A percentile compares a stretch with the other conserved stretches of the same genome.
These are phyloP conservation scores for Solioccasus polychromus DNA, from an alignment of 768 basidiomycete genomes.

Conservation along the genomic window DNA sequence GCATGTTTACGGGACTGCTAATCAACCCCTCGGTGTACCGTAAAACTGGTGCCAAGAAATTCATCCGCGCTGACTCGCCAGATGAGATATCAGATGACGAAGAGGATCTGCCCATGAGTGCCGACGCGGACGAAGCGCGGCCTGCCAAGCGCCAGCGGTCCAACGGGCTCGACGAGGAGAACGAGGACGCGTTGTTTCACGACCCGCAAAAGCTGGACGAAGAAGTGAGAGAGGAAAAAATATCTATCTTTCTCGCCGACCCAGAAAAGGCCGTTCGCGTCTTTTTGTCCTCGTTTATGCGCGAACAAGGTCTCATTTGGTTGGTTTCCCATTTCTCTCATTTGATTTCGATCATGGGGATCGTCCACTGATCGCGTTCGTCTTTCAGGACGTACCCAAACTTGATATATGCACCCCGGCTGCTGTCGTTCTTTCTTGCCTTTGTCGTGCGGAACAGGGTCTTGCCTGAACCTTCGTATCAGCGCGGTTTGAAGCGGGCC, in stretches of 20 bases:
- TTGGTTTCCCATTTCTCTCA: slow-evolving; percentile 26
- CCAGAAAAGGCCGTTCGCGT: slow-evolving; percentile 57
- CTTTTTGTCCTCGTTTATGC: slow-evolving; percentile 70
- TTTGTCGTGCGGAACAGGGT: slow-evolving; percentile 57
- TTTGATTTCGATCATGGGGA: neutral
- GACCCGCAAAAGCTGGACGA: slow-evolving; percentile 35
- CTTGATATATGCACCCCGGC: slow-evolving; percentile 48
- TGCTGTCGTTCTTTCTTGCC: slow-evolving; percentile 57
- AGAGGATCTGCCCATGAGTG: slow-evolving; percentile 2
- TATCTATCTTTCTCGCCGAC: slow-evolving; percentile 55
- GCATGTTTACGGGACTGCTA: slow-evolving; percentile 57
- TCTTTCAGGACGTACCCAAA: slow-evolving; percentile 44
- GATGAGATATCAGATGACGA: slow-evolving; percentile 36
- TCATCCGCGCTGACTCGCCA: slow-evolving; percentile 29
- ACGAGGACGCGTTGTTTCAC: slow-evolving; percentile 32
- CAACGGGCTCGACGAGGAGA: slow-evolving; percentile 13
- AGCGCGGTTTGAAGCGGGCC: slow-evolving; percentile 46
- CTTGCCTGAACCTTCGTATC: slow-evolving; percentile 46
- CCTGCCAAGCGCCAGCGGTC: slow-evolving; percentile 27
- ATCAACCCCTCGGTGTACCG: slow-evolving; percentile 40
- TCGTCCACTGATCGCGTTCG: too few relatives aligned
- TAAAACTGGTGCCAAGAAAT: slow-evolving; percentile 31
- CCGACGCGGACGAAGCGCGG: neutral
- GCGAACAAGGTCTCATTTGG: slow-evolving; percentile 69
- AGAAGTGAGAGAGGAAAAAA: slow-evolving; percentile 40